Percentiles rank a stretch among this genome's conserved stretches.
phyloP scores from a whole-genome alignment of 352 stramenopile genomes.

The Halophytophthora polymorphica region DNA sequence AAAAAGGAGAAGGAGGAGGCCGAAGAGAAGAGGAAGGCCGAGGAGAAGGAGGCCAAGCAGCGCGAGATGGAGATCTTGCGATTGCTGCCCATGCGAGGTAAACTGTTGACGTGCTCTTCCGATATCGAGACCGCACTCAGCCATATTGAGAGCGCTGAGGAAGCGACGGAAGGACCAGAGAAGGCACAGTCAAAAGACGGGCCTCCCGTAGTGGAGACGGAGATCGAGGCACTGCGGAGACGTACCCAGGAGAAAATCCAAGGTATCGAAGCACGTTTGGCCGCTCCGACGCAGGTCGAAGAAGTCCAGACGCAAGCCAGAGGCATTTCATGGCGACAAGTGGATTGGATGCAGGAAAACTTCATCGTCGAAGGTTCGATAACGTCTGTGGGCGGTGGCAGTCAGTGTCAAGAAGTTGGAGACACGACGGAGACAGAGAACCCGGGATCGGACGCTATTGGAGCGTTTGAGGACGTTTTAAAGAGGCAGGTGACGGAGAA shows the following conservation, averaged over 20 bases:
- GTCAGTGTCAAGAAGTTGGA: neutral
- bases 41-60: constrained; percentile 27
- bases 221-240: constrained; percentile 19
- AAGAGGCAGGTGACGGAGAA: constrained; percentile 50
- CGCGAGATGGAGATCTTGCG: constrained; percentile 42
- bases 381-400: neutral
- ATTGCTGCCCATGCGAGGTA: constrained; percentile 41
- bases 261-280: constrained; percentile 32
- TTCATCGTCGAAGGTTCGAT: constrained; percentile 6
- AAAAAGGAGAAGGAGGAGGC: constrained; percentile 44
- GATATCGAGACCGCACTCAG: constrained; percentile 46
- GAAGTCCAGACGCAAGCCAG: neutral
- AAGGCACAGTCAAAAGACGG: neutral
- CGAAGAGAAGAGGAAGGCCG: constrained; percentile 30
- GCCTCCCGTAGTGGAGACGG: constrained; percentile 9
- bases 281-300: neutral
- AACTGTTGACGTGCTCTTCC: constrained; percentile 32
- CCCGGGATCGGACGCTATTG: neutral
- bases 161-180: neutral
- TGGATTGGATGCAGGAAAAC: constrained; percentile 25
- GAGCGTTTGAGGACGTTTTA: constrained; percentile 32
- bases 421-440: neutral
- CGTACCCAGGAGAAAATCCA: constrained; percentile 20
- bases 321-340: constrained; percentile 10
- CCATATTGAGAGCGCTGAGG: constrained; percentile 29